phyloP scores from a whole-genome alignment of 257 asterid genomes.

The Ophiorrhiza pumila region DNA sequence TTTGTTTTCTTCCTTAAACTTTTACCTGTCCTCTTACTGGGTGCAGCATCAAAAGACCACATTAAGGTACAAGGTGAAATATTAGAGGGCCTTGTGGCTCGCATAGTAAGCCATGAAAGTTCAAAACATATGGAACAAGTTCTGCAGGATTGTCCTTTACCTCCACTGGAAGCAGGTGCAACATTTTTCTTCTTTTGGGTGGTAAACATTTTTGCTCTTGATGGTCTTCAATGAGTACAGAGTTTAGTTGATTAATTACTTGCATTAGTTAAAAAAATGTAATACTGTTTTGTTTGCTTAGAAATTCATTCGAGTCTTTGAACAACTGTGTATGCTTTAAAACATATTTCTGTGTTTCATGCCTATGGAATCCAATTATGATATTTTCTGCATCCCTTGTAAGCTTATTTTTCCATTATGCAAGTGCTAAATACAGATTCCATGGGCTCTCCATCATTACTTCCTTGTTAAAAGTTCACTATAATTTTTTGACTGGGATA shows the following conservation, averaged over 20 bases:
- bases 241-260: conserved; percentile 1
- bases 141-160: conserved; percentile 63
- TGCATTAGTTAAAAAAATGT: neutral
- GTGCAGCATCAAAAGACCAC: conserved; percentile 85
- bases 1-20: neutral
- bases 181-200: neutral
- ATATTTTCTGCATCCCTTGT: neutral
- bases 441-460: neutral
- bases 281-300: neutral
- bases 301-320: neutral
- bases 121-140: conserved; percentile 75
- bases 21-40: conserved; percentile 9
- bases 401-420: neutral
- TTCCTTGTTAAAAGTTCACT: neutral
- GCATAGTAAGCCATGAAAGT: conserved; percentile 78
- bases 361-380: neutral
- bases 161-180: conserved; percentile 72
- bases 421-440: neutral
- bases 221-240: neutral
- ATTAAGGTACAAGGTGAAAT: conserved; percentile 89
- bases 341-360: neutral
- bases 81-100: conserved; percentile 97
- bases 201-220: neutral
- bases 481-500: neutral
- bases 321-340: neutral